Evolutionary conservation across 2,329 filamentous ascomycete species (phyloP).

Genomic region (Fusarium brevicatenulatum): DNA sequence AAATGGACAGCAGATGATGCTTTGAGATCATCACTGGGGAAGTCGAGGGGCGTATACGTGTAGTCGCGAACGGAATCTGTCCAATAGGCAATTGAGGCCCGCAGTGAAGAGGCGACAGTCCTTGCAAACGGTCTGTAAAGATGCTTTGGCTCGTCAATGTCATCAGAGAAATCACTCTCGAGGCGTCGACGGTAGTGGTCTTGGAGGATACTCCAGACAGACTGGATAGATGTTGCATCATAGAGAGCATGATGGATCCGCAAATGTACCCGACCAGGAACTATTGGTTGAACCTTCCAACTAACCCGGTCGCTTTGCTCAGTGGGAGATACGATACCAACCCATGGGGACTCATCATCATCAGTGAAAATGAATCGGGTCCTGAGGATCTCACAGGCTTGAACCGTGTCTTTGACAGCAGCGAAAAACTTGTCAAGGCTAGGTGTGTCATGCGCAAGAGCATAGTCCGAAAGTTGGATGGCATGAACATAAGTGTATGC

Average conservation of each 20-base stretch:
- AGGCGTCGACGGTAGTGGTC: not conserved
- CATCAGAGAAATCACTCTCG: rapidly evolving
- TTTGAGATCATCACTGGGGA: not conserved
- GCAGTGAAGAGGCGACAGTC: not conserved
- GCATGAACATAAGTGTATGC: constrained; percentile 19
- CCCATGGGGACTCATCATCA: constrained; percentile 12
- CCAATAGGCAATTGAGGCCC: not conserved
- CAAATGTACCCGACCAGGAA: not conserved
- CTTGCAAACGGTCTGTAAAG: constrained; percentile 17
- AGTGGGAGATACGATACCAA: constrained; percentile 15
- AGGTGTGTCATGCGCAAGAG: not conserved
- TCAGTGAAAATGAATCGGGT: constrained; percentile 20
- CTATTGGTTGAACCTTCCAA: not conserved
- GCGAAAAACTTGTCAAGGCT: constrained; percentile 1
- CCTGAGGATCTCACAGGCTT: constrained; percentile 13
- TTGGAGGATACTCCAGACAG: not conserved
- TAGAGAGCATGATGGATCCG: constrained; percentile 23
- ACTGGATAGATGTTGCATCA: constrained; percentile 9
- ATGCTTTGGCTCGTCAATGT: not conserved
- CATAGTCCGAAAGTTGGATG: constrained; percentile 5
- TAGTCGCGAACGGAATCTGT: not conserved
- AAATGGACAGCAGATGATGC: constrained; percentile 20
- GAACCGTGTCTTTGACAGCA: constrained; percentile 11
- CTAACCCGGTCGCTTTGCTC: constrained; percentile 17
- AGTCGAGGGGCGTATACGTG: not conserved